Conservation (phyloP, 1,284 basidiomycete species). For the Spongiforma sp. region DNA sequence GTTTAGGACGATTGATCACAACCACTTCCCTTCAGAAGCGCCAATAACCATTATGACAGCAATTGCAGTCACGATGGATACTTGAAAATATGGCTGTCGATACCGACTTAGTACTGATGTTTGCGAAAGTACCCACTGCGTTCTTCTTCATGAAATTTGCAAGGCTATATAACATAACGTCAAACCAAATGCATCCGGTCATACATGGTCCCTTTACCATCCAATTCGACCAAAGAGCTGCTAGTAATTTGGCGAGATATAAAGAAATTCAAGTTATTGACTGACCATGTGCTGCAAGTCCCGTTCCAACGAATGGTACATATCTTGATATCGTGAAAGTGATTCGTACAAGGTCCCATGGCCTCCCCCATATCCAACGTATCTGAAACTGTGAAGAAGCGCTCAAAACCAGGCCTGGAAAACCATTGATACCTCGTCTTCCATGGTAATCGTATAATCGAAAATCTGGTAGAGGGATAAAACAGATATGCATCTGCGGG, state of each 20-base stretch:
- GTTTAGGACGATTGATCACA: background rate
- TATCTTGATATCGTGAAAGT: conserved; percentile 2
- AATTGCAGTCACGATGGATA: background rate
- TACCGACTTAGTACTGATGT: background rate
- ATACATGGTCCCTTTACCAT: background rate
- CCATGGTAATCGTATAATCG: conserved; percentile 1
- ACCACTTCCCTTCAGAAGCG: background rate
- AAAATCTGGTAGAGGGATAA: background rate
- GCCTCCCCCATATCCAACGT: background rate
- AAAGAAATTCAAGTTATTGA: no score
- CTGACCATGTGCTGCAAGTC: background rate
- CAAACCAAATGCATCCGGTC: background rate
- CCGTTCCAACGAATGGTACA: background rate
- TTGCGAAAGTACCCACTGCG: background rate
- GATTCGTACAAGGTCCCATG: background rate
- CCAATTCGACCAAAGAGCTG: background rate
- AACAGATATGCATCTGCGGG: background rate
- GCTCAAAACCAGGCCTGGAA: background rate
- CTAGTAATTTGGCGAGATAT: background rate
- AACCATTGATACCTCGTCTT: background rate
- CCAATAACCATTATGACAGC: no score
- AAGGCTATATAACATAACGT: background rate
- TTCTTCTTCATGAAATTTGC: background rate
- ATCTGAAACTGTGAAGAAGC: background rate
- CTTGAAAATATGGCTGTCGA: background rate